Percentiles rank a stretch among this genome's conserved stretches.
phyloP scores from a whole-genome alignment of 2,329 filamentous ascomycete species.

The Ophiostoma triangulosporum region DNA sequence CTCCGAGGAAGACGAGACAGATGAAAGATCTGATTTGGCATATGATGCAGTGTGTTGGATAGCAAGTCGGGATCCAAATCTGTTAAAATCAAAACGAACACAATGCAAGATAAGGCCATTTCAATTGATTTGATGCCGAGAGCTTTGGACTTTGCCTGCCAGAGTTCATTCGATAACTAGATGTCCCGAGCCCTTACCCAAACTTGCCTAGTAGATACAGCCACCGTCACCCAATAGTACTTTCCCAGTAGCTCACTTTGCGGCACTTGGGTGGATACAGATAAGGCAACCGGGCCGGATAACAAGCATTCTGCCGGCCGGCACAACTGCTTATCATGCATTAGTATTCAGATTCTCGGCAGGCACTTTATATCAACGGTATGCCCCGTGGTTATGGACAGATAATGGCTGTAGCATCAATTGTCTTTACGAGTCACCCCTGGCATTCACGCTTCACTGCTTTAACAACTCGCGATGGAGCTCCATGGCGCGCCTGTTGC shows the following conservation, averaged over 20 bases:
- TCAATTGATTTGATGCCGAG: background rate
- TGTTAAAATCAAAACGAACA: background rate
- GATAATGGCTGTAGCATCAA: background rate
- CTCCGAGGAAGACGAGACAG: background rate
- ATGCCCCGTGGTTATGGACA: background rate
- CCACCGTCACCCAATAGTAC: background rate
- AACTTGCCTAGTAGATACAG: background rate
- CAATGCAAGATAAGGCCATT: background rate
- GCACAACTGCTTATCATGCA: background rate
- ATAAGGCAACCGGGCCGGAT: background rate
- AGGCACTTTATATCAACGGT: background rate
- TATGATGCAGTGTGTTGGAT: background rate
- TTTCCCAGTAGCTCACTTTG: background rate
- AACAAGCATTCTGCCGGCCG: background rate
- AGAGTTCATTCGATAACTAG: background rate
- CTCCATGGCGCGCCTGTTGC: background rate
- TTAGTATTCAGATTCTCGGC: background rate
- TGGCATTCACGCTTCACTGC: background rate
- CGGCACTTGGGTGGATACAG: background rate
- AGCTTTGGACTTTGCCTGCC: background rate
- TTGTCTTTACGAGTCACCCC: background rate
- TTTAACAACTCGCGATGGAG: background rate
- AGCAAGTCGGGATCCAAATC: background rate
- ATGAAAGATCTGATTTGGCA: background rate
- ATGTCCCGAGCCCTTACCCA: background rate